Evolutionary conservation across 2,329 filamentous ascomycete species (phyloP).

Genomic region (Aspergillus sp.): DNA sequence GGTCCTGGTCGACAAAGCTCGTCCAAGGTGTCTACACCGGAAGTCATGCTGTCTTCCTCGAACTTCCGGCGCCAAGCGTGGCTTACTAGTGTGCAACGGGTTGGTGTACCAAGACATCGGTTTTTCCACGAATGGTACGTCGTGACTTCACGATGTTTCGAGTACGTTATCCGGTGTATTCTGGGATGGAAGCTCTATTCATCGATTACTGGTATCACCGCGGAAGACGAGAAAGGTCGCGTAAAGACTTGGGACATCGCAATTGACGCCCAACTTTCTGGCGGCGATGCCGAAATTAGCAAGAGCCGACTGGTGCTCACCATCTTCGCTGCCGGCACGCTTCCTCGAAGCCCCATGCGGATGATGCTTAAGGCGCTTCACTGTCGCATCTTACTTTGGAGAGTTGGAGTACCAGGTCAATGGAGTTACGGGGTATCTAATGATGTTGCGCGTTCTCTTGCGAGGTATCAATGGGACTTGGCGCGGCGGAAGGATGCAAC

Average conservation of each 20-base stretch:
- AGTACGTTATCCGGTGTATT: slow-evolving; percentile 75
- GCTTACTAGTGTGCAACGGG: slow-evolving; percentile 88
- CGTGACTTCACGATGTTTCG: slow-evolving; percentile 74
- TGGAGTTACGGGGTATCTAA: slow-evolving; percentile 66
- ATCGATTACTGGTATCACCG: slow-evolving; percentile 73
- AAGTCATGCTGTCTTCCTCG: slow-evolving; percentile 62
- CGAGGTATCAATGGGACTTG: slow-evolving; percentile 76
- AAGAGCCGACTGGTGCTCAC: slow-evolving; percentile 83
- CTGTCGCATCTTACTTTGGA: slow-evolving; percentile 85
- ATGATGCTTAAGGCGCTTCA: slow-evolving; percentile 93
- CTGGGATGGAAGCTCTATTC: slow-evolving; percentile 78
- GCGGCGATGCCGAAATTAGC: slow-evolving; percentile 86
- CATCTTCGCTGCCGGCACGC: slow-evolving; percentile 80
- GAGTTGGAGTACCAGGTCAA: slow-evolving; percentile 65
- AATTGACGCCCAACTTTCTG: slow-evolving; percentile 86
- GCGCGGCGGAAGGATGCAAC: slow-evolving; percentile 62
- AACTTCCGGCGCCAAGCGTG: slow-evolving; percentile 86
- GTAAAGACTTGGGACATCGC: slow-evolving; percentile 93
- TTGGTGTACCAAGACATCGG: slow-evolving; percentile 85
- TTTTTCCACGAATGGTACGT: slow-evolving; percentile 84
- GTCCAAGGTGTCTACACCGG: slow-evolving; percentile 30
- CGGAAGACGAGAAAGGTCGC: slow-evolving; percentile 80
- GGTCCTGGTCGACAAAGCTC: slow-evolving; percentile 57
- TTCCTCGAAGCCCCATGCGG: slow-evolving; percentile 77
- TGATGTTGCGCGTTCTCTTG: slow-evolving; percentile 69